Conservation (phyloP, 148 eudicot species). For the Dianthus caryophyllus region DNA sequence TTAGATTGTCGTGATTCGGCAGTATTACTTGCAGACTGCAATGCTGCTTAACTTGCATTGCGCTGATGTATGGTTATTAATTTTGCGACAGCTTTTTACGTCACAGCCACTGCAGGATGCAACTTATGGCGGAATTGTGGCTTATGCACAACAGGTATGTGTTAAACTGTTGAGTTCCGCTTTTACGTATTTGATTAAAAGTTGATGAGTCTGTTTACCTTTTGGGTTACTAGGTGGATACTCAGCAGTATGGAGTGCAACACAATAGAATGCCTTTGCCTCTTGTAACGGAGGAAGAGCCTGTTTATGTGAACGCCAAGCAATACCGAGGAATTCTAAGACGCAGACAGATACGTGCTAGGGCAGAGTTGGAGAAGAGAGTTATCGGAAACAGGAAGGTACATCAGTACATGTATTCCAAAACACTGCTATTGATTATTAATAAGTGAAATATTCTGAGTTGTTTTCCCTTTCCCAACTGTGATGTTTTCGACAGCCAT, state of each 20-base stretch:
- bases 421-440: no score
- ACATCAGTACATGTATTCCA: no score
- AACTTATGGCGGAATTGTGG: slow-evolving; percentile 52
- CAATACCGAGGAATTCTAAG: slow-evolving; percentile 75
- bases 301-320: no score
- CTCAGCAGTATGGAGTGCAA: slow-evolving; percentile 50
- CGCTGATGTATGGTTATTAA: background rate
- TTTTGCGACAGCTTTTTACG: slow-evolving; percentile 44
- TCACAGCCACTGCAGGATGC: slow-evolving; percentile 60
- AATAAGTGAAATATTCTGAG: no score
- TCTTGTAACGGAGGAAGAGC: slow-evolving; percentile 71
- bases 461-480: background rate
- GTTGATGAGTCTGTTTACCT: background rate
- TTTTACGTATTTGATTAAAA: background rate
- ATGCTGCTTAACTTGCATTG: background rate
- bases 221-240: slow-evolving; percentile 15
- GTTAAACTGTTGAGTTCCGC: background rate
- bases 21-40: no score
- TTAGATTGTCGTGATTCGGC: no score
- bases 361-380: slow-evolving; percentile 72
- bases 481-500: slow-evolving; percentile 40
- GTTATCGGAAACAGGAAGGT: slow-evolving; percentile 54
- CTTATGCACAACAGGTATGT: slow-evolving; percentile 55
- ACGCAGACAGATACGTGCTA: slow-evolving; percentile 72
- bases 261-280: slow-evolving; percentile 59